Conservation (phyloP, 2,329 filamentous ascomycete species). For the Cladosporium sp. region DNA sequence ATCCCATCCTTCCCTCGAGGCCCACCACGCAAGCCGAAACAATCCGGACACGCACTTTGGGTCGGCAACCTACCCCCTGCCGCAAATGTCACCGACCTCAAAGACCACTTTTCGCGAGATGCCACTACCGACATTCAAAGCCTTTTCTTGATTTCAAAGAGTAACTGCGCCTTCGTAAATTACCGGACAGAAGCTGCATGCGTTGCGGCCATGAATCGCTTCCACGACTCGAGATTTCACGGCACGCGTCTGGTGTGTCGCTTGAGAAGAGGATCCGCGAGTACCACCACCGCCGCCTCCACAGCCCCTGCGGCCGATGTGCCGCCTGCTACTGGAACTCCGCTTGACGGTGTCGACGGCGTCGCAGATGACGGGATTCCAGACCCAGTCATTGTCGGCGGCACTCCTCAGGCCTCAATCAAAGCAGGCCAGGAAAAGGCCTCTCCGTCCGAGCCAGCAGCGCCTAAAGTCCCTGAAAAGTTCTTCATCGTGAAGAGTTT, state of each 20-base stretch:
- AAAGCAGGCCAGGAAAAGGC: not conserved
- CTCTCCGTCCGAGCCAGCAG: not conserved
- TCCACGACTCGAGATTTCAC: slow-evolving; percentile 88
- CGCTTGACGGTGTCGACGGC: not conserved
- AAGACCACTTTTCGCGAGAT: slow-evolving; percentile 82
- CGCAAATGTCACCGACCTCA: slow-evolving; percentile 76
- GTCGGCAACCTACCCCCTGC: slow-evolving; percentile 89
- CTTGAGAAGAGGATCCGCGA: slow-evolving; percentile 57
- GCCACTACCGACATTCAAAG: slow-evolving; percentile 75
- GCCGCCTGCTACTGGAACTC: not conserved
- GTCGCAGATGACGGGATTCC: not conserved
- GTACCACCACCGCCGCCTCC: slow-evolving; percentile 13
- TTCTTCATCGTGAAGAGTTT: slow-evolving; percentile 94
- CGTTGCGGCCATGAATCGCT: slow-evolving; percentile 69
- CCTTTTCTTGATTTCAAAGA: slow-evolving; percentile 91
- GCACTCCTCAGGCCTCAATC: not conserved
- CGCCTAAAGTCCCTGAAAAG: slow-evolving; percentile 57
- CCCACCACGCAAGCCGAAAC: slow-evolving; percentile 62
- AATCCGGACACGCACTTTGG: slow-evolving; percentile 87
- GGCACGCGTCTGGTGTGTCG: slow-evolving; percentile 82
- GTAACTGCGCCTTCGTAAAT: slow-evolving; percentile 96
- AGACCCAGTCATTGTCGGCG: slow-evolving; percentile 13
- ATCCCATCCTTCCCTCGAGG: slow-evolving; percentile 48
- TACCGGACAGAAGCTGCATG: slow-evolving; percentile 79
- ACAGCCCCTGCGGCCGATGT: slow-evolving; percentile 9